Evolutionary conservation across 208 protist species (phyloP).

Genomic region (Spongospora subterranea): DNA sequence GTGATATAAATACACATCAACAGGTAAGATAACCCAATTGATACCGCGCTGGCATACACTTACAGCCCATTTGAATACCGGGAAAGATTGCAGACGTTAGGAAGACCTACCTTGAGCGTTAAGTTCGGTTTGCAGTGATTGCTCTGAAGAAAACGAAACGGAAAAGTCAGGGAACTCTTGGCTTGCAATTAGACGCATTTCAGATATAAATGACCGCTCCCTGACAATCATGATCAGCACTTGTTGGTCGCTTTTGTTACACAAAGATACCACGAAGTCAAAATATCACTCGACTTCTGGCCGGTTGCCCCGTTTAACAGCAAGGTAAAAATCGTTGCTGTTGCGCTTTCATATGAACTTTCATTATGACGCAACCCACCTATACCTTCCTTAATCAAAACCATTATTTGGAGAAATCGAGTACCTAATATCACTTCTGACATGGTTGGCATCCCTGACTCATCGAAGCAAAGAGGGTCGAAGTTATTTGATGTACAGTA

Average conservation of each 20-base stretch:
- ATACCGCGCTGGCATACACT: not conserved
- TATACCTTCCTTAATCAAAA: not conserved
- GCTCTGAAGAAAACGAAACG: conserved; percentile 8
- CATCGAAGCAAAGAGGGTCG: not conserved
- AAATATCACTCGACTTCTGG: too few relatives aligned
- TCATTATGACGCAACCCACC: not conserved
- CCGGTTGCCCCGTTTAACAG: not conserved
- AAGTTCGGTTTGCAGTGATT: conserved; percentile 44
- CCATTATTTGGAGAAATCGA: not conserved
- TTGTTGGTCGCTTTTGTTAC: too few relatives aligned
- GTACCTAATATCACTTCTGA: not conserved
- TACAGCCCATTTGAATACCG: not conserved
- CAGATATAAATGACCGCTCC: too few relatives aligned
- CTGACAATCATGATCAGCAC: too few relatives aligned
- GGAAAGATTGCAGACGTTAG: not conserved
- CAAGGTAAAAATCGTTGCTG: not conserved
- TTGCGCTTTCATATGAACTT: not conserved
- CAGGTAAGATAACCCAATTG: not conserved
- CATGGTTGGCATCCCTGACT: not conserved
- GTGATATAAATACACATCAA: conserved; percentile 30
- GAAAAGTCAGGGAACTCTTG: not conserved
- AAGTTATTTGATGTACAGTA: not conserved
- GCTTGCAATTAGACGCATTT: too few relatives aligned
- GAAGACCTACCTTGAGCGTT: not conserved
- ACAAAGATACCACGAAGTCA: too few relatives aligned